Percentiles rank a stretch among this genome's conserved stretches.
phyloP scores from a whole-genome alignment of 805 yeast genomes.

The Metschnikowia bowlesiae region DNA sequence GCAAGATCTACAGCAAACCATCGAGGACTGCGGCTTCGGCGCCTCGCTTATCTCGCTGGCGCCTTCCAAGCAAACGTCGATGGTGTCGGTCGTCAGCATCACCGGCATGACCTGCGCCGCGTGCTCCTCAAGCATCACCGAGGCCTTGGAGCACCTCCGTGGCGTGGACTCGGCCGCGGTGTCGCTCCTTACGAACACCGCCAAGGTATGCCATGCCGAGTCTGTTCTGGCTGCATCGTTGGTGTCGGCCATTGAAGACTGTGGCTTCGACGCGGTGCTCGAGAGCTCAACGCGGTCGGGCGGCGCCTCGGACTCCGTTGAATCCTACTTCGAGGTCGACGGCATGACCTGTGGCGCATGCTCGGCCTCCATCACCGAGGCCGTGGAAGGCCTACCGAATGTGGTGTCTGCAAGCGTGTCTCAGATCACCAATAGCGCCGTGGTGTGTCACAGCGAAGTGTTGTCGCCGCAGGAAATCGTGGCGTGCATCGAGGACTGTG shows the following conservation, averaged over 20 bases:
- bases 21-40: conserved; percentile 18
- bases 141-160: conserved; percentile 10
- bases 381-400: conserved; percentile 46
- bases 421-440: conserved; percentile 70
- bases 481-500: conserved; percentile 60
- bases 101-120: conserved; percentile 20
- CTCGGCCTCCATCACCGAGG: conserved; percentile 58
- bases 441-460: conserved; percentile 43
- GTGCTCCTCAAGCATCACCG: conserved; percentile 15
- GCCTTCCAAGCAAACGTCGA: neutral
- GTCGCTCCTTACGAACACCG: conserved; percentile 15
- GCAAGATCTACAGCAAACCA: conserved; percentile 3
- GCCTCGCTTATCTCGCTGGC: conserved; percentile 8
- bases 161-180: conserved; percentile 14
- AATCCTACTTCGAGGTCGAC: conserved; percentile 35
- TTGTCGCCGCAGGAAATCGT: conserved; percentile 35
- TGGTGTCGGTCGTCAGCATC: conserved; percentile 4
- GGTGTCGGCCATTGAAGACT: conserved; percentile 22
- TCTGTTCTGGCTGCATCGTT: conserved; percentile 4
- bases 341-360: conserved; percentile 97
- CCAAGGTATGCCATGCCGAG: conserved; percentile 7
- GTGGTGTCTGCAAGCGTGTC: conserved; percentile 61
- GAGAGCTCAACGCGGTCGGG: neutral
- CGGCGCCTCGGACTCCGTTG: neutral
- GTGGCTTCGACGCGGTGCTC: conserved; percentile 27